Percentiles rank a stretch among this genome's conserved stretches.
Conservation (phyloP, 257 asterid genomes). For the Scutellaria baicalensis region DNA sequence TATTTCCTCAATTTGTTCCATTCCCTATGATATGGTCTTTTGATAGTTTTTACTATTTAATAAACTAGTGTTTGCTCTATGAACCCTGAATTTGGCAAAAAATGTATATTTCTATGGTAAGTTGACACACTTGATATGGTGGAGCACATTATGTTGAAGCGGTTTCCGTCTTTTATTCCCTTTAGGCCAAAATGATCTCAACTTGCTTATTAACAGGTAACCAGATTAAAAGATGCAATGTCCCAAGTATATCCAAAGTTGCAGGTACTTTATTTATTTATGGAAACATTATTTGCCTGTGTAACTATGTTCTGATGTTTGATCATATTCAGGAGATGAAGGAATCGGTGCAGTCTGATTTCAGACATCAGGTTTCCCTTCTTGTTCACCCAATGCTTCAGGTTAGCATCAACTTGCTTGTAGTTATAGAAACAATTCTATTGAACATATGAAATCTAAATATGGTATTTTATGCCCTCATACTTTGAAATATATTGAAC, state of each 20-base stretch:
- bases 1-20: neutral
- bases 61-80: neutral
- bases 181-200: neutral
- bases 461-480: no score
- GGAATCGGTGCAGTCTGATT: constrained; percentile 89
- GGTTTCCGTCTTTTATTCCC: neutral
- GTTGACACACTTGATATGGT: neutral
- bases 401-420: constrained; percentile 35
- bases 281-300: neutral
- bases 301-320: constrained; percentile 5
- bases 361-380: constrained; percentile 93
- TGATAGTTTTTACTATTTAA: neutral
- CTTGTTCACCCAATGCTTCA: constrained; percentile 99
- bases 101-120: neutral
- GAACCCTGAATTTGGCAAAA: neutral
- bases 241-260: constrained; percentile 69
- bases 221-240: constrained; percentile 86
- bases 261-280: constrained; percentile 44
- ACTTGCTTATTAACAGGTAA: constrained; percentile 39
- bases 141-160: no score
- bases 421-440: neutral
- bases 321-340: constrained; percentile 62
- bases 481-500: no score
- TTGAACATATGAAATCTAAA: neutral
- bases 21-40: neutral